phyloP scores from a whole-genome alignment of 139 green algal species.

The Picochlorum sp. region DNA sequence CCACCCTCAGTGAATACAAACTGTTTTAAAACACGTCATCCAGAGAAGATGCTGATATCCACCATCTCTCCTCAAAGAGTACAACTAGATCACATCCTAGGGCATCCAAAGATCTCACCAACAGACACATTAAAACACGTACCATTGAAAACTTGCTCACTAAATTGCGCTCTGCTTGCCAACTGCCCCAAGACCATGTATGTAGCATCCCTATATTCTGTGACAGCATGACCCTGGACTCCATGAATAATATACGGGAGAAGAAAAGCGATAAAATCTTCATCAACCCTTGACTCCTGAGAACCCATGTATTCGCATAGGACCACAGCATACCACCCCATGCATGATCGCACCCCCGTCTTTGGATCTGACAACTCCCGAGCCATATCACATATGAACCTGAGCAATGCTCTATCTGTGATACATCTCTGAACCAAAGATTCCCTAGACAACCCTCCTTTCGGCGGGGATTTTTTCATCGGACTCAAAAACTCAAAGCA shows the following conservation, averaged over 20 bases:
- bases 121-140: conserved; percentile 11
- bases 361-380: conserved; percentile 17
- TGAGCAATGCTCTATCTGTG: conserved; percentile 48
- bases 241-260: conserved; percentile 62
- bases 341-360: conserved; percentile 21
- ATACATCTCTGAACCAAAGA: conserved; percentile 55
- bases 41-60: conserved; percentile 3
- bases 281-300: conserved; percentile 9
- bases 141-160: conserved; percentile 23
- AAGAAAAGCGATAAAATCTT: conserved; percentile 31
- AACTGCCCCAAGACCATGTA: conserved; percentile 72
- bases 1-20: conserved; percentile 81
- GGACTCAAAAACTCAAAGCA: conserved; percentile 56
- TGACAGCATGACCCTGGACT: conserved; percentile 21
- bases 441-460: conserved; percentile 52
- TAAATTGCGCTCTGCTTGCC: conserved; percentile 35
- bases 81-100: neutral
- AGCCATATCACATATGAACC: conserved; percentile 44
- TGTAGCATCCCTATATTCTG: conserved; percentile 57
- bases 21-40: conserved; percentile 32
- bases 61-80: conserved; percentile 2
- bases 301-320: conserved; percentile 49
- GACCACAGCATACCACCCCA: conserved; percentile 65
- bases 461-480: conserved; percentile 42
- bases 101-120: neutral